phyloP scores from a whole-genome alignment of 805 yeast species.

The Candida methanosorbosa region DNA sequence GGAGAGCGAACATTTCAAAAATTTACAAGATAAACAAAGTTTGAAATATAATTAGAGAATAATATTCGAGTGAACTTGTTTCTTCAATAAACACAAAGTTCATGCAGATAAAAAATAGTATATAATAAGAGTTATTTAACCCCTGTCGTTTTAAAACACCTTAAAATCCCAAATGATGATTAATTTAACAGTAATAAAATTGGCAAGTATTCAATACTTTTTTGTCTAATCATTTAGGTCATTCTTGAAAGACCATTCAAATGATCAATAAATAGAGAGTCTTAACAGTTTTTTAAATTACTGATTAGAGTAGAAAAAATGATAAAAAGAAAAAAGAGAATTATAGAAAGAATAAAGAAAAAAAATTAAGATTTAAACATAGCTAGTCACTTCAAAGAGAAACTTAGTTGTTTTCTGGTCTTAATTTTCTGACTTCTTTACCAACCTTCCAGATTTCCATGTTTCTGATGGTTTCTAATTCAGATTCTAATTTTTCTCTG shows the following conservation, averaged over 20 bases:
- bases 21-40: too few species aligned
- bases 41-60: neutral
- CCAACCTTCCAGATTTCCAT: slow-evolving; percentile 99
- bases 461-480: slow-evolving; percentile 85
- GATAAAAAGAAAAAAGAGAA: neutral
- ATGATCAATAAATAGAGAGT: too few species aligned
- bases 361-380: neutral
- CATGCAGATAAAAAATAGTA: slow-evolving; percentile 14
- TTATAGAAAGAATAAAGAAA: neutral
- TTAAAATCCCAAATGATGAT: slow-evolving; percentile 1
- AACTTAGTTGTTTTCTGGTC: slow-evolving; percentile 93
- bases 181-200: too few species aligned
- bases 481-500: slow-evolving; percentile 92
- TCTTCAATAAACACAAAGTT: slow-evolving; percentile 33
- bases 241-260: slow-evolving; percentile 9
- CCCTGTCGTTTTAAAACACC: neutral
- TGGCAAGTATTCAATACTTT: too few species aligned
- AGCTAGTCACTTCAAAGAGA: neutral
- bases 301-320: neutral
- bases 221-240: slow-evolving; percentile 6
- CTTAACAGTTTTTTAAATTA: too few species aligned
- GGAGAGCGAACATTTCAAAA: too few species aligned
- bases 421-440: slow-evolving; percentile 98
- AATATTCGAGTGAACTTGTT: slow-evolving; percentile 23
- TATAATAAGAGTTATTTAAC: slow-evolving; percentile 4